A percentile compares a stretch with the other conserved stretches of the same genome.
phyloP scores from a whole-genome alignment of 2,329 filamentous ascomycete genomes.

The Fusarium floridanum region DNA sequence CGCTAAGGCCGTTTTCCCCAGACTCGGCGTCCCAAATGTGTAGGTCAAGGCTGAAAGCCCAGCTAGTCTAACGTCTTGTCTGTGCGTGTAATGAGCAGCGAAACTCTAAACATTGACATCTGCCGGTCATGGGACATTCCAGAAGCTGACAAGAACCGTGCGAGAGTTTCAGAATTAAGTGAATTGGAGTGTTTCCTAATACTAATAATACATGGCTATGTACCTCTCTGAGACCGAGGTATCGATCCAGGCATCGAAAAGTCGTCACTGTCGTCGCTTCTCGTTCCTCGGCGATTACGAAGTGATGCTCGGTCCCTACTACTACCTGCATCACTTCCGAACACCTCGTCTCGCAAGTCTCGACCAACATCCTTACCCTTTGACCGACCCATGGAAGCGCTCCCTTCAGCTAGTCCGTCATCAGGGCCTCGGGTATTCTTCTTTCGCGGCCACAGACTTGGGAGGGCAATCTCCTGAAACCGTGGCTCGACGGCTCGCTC shows the following conservation, averaged over 20 bases:
- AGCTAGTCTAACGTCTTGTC: conserved; percentile 6
- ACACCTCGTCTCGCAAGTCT: conserved; percentile 65
- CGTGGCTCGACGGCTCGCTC: conserved; percentile 87
- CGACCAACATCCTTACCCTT: conserved; percentile 67
- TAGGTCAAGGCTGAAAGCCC: conserved; percentile 9
- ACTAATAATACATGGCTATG: conserved; percentile 15
- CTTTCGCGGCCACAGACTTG: conserved; percentile 86
- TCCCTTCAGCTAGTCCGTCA: conserved; percentile 63
- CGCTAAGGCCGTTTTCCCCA: background rate
- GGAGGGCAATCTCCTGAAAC: conserved; percentile 88
- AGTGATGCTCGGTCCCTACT: conserved; percentile 55
- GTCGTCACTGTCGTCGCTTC: conserved; percentile 53
- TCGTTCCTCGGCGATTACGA: conserved; percentile 54
- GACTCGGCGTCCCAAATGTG: background rate
- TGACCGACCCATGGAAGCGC: conserved; percentile 62
- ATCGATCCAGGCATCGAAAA: conserved; percentile 63
- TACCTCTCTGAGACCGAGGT: conserved; percentile 53
- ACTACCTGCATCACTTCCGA: conserved; percentile 60
- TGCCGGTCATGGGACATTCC: background rate
- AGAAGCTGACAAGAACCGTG: background rate
- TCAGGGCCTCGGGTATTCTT: conserved; percentile 83
- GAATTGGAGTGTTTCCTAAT: conserved; percentile 12
- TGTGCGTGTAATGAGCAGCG: conserved; percentile 18
- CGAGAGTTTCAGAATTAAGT: background rate
- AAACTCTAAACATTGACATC: background rate